phyloP scores from a whole-genome alignment of 1,284 basidiomycete genomes.

The Irpex lacteus region DNA sequence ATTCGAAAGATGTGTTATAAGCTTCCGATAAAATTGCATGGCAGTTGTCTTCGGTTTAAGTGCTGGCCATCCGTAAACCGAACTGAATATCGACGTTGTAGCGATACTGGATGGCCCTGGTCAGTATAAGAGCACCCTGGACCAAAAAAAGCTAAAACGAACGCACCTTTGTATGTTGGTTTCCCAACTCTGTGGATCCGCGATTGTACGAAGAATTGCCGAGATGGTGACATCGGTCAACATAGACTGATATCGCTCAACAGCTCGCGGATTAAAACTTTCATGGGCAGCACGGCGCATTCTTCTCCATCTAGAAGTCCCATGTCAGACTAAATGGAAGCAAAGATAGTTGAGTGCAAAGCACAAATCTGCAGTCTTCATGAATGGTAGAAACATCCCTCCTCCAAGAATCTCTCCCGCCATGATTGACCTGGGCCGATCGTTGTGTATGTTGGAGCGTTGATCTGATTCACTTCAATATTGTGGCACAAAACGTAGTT shows the following conservation, averaged over 20 bases:
- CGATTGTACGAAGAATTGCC: not conserved
- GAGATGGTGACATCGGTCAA: not conserved
- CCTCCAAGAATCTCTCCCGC: conserved; percentile 34
- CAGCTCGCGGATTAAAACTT: not conserved
- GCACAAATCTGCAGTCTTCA: not conserved
- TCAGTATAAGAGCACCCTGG: too few species aligned
- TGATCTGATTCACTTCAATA: too few species aligned
- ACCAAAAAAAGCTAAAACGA: not conserved
- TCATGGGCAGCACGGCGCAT: not conserved
- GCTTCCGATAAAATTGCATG: not conserved
- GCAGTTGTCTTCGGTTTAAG: not conserved
- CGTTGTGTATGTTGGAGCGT: conserved; percentile 53
- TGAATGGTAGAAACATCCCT: not conserved
- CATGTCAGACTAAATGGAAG: not conserved
- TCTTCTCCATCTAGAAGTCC: not conserved
- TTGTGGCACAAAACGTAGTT: not conserved
- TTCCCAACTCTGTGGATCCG: not conserved
- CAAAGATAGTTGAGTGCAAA: not conserved
- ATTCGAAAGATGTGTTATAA: not conserved
- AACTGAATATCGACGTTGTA: not conserved
- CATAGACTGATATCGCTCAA: not conserved
- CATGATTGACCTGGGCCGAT: conserved; percentile 64
- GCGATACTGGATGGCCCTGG: not conserved
- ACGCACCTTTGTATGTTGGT: not conserved
- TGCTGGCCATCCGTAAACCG: not conserved